These are phyloP conservation scores for Erodium moschatum DNA, from an alignment of 441 rosid species.

Conservation along the genomic window DNA sequence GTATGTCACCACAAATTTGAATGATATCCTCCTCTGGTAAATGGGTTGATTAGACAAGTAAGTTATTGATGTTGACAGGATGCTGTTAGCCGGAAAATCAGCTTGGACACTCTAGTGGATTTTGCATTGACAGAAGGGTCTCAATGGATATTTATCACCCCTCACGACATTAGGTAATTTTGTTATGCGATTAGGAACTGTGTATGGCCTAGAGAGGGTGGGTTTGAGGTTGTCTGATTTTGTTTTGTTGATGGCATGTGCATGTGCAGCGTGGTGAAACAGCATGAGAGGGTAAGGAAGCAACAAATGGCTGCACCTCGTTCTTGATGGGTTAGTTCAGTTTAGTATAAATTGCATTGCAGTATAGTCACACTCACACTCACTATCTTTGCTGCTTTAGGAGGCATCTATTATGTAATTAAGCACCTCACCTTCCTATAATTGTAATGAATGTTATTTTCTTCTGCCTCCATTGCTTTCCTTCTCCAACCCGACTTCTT, in stretches of 20 bases:
- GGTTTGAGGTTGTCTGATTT: too few species aligned
- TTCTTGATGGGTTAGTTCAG: constrained; percentile 30
- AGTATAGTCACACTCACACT: background rate
- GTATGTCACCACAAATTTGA: too few species aligned
- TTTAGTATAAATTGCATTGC: too few species aligned
- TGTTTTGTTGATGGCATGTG: background rate
- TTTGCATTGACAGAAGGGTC: constrained; percentile 78
- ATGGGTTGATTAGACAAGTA: too few species aligned
- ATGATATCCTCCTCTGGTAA: too few species aligned
- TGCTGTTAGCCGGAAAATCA: constrained; percentile 90
- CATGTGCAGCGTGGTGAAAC: constrained; percentile 62
- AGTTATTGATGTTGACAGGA: constrained; percentile 59
- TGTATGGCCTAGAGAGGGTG: too few species aligned
- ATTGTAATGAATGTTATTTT: background rate
- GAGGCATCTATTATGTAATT: background rate
- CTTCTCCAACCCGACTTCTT: too few species aligned
- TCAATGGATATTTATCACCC: constrained; percentile 96
- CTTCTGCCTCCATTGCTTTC: too few species aligned
- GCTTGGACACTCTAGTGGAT: constrained; percentile 77
- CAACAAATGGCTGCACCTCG: constrained; percentile 97
- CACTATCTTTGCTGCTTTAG: background rate
- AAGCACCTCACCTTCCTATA: background rate
- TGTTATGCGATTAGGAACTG: background rate
- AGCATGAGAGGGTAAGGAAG: constrained; percentile 65
- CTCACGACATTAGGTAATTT: constrained; percentile 83